phyloP scores from a whole-genome alignment of 225 moss, liverwort and hornwort genomes.

The Ulota crispa region DNA sequence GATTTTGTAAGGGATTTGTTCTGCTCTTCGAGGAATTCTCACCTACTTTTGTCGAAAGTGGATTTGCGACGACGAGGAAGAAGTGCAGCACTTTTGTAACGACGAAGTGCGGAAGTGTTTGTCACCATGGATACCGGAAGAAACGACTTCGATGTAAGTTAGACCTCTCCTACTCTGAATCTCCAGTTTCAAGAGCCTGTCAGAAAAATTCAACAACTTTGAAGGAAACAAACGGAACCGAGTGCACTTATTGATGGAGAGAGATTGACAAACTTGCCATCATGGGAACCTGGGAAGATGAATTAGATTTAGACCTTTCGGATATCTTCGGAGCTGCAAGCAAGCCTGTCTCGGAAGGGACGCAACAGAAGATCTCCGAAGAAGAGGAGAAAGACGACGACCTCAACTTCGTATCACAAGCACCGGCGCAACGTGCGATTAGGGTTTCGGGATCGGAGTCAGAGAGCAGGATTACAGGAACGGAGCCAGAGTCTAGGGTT shows the following conservation, averaged over 20 bases:
- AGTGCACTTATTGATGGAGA: neutral
- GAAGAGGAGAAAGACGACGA: slow-evolving; percentile 26
- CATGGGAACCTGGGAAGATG: slow-evolving; percentile 59
- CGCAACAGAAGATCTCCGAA: neutral
- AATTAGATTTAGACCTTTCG: slow-evolving; percentile 49
- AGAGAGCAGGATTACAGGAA: neutral
- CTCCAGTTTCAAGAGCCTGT: neutral
- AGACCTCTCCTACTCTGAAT: neutral
- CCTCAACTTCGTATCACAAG: slow-evolving; percentile 31
- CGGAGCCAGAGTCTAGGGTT: neutral
- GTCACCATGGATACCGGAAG: slow-evolving; percentile 26
- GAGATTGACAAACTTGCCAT: neutral
- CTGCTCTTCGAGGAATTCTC: neutral
- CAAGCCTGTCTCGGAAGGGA: slow-evolving; percentile 19
- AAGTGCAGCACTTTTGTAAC: neutral
- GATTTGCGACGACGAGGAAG: neutral
- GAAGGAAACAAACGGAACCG: neutral
- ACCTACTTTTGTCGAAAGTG: neutral
- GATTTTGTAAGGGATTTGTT: neutral
- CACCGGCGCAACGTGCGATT: neutral
- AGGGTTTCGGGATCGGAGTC: neutral
- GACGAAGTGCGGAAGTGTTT: neutral
- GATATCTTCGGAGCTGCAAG: slow-evolving; percentile 41
- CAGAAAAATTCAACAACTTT: neutral
- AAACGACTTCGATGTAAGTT: slow-evolving; percentile 37